phyloP scores from a whole-genome alignment of 345 rosid genomes.

The Eutrema heterophyllum region DNA sequence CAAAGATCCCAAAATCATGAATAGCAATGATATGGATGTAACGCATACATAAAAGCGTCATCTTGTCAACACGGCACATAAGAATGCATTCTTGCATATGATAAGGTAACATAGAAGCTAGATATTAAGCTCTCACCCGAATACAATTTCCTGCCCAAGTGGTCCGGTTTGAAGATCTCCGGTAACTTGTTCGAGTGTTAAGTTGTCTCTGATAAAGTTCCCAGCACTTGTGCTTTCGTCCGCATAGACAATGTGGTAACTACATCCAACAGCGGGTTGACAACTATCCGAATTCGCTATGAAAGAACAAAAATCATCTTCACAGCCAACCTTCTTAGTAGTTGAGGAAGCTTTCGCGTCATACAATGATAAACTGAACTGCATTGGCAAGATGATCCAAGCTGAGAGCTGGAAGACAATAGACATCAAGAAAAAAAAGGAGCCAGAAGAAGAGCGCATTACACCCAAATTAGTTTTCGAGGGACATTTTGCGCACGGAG shows the following conservation, averaged over 20 bases:
- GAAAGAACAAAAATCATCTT: conserved; percentile 56
- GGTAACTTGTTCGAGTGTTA: conserved; percentile 45
- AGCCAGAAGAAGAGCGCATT: conserved; percentile 14
- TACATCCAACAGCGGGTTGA: conserved; percentile 40
- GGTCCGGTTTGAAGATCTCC: conserved; percentile 49
- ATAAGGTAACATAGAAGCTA: neutral
- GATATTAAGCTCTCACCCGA: conserved; percentile 49
- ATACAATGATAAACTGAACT: conserved; percentile 56
- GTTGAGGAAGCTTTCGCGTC: conserved; percentile 49
- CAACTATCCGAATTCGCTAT: conserved; percentile 48
- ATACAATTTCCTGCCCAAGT: conserved; percentile 47
- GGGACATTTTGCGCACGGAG: conserved; percentile 65
- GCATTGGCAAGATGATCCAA: conserved; percentile 10
- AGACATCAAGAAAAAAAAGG: too few relatives aligned
- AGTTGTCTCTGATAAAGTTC: conserved; percentile 53
- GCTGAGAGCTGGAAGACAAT: neutral
- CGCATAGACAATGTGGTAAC: conserved; percentile 63
- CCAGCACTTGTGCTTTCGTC: conserved; percentile 82
- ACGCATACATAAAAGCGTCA: neutral
- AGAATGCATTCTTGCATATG: neutral
- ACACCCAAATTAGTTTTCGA: conserved; percentile 67
- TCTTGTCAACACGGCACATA: neutral
- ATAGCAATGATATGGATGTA: neutral
- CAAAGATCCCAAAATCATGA: too few relatives aligned
- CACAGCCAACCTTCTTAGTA: conserved; percentile 41